Base-by-base conservation (phyloP, 306 rosid species). In the Senna tora region DNA sequence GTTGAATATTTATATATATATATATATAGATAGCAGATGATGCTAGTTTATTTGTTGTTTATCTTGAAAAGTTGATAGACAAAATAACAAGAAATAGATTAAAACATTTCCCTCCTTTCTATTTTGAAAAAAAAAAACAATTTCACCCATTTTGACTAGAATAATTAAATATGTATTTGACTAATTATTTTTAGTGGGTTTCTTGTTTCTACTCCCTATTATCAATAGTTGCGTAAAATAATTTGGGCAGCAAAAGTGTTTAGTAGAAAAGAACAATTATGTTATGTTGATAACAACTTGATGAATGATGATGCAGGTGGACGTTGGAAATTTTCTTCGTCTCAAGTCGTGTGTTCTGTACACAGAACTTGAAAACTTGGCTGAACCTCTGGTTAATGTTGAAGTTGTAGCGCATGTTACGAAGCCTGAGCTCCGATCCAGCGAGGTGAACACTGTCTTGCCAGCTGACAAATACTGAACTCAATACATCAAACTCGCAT, bases 341-440 rank as follows among this genome's bases (percentile, higher is more conserved):
- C 77, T 92, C 77, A 92, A 89, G 76, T 85, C 96, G 11, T 89
- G 93, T 78, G 90, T 92, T 71, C 84, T 89, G 67, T 89, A 84
- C 86, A 92, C 97, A 5, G 89, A 92, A 76, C 90, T 77, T 67
- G 87, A 84, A 54, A 81, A 84, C 47, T 77, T 76, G 22, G 60
- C 75, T 43, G 82, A 76, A 54, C 92, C 93, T 46, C 82, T 89
- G 60, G 86, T 92, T 75, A 89, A 92, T 58, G 87, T 87, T 73
- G 97, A 92, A 83, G 96, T 89, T 69, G 69, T 84, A 71, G 97
- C 96, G 55, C 97, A 92, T 41, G 97, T 92, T 67, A 89, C 92
- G 33, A 85, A 83, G 81, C 97, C 97, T 34, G 93, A 92, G 88
- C 79, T 81, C 47, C 84, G 96, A 67, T 77, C 91, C 70, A 89